phyloP scores from a whole-genome alignment of 2,329 filamentous ascomycete species.

The Fusarium stilboides region DNA sequence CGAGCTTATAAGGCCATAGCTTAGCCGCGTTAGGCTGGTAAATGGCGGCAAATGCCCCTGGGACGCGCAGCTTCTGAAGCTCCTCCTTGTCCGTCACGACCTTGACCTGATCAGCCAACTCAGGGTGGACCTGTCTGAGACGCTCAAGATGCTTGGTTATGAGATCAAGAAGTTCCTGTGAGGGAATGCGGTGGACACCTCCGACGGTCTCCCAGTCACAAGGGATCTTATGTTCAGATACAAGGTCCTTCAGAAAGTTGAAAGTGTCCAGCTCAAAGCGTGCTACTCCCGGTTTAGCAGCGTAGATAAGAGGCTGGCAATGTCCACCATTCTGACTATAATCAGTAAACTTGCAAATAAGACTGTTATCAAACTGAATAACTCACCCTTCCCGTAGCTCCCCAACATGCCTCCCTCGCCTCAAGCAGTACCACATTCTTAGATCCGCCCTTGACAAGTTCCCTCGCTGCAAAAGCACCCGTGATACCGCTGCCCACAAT shows the following conservation, averaged over 20 bases:
- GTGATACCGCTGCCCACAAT: conserved; percentile 84
- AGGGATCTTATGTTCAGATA: conserved; percentile 70
- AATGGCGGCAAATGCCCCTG: conserved; percentile 73
- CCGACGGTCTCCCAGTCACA: conserved; percentile 78
- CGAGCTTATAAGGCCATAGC: conserved; percentile 88
- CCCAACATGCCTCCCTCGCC: conserved; percentile 84
- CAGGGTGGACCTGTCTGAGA: conserved; percentile 67
- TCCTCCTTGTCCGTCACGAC: conserved; percentile 58
- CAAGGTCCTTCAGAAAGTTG: conserved; percentile 69
- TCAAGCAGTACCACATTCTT: conserved; percentile 80
- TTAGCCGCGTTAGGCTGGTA: conserved; percentile 76
- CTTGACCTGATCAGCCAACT: conserved; percentile 66
- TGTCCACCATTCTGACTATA: conserved; percentile 75
- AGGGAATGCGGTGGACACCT: conserved; percentile 76
- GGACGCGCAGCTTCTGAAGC: conserved; percentile 69
- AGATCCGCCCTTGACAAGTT: conserved; percentile 65
- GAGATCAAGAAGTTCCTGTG: conserved; percentile 66
- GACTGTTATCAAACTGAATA: background rate
- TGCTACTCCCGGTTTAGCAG: conserved; percentile 71
- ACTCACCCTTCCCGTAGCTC: conserved; percentile 84
- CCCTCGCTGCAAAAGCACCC: conserved; percentile 78
- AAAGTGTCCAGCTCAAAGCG: conserved; percentile 82
- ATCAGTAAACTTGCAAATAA: conserved; percentile 13
- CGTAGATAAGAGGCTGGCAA: conserved; percentile 81
- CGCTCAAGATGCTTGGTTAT: conserved; percentile 66